These are phyloP conservation scores for Papiliotrema fonsecae DNA, from an alignment of 1,284 basidiomycete species.

Conservation along the genomic window DNA sequence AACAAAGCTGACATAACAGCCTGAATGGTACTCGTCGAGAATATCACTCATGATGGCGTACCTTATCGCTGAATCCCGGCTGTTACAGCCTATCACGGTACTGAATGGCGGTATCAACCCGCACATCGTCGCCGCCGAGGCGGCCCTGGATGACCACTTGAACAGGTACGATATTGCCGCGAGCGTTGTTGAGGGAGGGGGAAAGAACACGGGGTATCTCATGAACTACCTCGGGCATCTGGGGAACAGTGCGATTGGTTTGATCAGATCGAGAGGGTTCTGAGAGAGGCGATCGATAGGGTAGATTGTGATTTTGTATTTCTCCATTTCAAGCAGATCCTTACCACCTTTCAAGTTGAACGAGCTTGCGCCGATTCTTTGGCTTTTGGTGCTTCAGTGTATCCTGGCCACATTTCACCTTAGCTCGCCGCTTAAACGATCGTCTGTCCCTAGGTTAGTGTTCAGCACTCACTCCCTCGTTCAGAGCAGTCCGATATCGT, in stretches of 20 bases:
- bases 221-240: conserved; percentile 31
- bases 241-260: conserved; percentile 24
- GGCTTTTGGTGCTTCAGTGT: too few relatives aligned
- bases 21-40: conserved; percentile 39
- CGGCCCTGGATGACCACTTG: conserved; percentile 23
- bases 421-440: too few relatives aligned
- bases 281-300: conserved; percentile 7
- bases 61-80: conserved; percentile 30
- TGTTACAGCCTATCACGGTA: conserved; percentile 31
- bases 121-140: conserved; percentile 24
- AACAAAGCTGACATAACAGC: conserved; percentile 6
- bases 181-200: conserved; percentile 11
- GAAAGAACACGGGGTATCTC: conserved; percentile 22
- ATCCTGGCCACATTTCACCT: too few relatives aligned
- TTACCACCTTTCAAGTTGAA: background rate
- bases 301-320: background rate
- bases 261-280: conserved; percentile 34
- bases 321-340: background rate
- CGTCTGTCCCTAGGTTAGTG: too few relatives aligned
- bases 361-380: too few relatives aligned
- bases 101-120: conserved; percentile 15
- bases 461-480: too few relatives aligned
- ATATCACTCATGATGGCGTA: conserved; percentile 32
- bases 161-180: conserved; percentile 15
- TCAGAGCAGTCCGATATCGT: too few relatives aligned